Evolutionary conservation across 495 filamentous ascomycete species (phyloP), one percentile per base, ranked within the genome.

Genomic region (Aspergillus carlsbadensis): DNA sequence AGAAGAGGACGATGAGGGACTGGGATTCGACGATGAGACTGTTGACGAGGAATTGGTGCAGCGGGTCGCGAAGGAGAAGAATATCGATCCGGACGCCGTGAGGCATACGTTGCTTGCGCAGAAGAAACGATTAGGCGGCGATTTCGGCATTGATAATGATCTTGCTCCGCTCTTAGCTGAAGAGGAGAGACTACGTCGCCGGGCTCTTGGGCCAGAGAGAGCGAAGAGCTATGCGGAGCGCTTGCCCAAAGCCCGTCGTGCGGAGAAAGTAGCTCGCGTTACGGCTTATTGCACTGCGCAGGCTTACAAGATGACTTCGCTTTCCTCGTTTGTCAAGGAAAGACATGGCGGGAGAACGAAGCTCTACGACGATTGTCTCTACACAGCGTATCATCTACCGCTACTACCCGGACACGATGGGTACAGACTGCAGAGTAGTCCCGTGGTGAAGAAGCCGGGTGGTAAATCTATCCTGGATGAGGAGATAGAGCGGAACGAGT

Each of bases 301-400:
- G 73, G 88, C 87, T 10, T 97, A 88, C 71, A 93, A 90, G 73
- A 86, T 96, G 77, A 87, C 87, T 62, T 82, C 86, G 22, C 88
- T 91, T 37, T 90, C 91, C 17, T 82, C 88, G 42, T 99, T 99
- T 74, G 80, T 96, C 34, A 89, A 87, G 66, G 90, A 87, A 42
- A 84, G 84, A 65, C 94, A 99, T 79, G 87, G 87, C n/a, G 95
- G 91, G 0, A 84, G 89, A 73, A 96, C 92, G 37, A 99, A 99
- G 70, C 80, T 98, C n/a, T 99, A 99, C 70, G 95, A 98, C 70
- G 95, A 99, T 66, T 98, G 95, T 65, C 78, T 99, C 17, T 99
- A 99, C 64, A 88, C 85, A 5, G 94, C 93, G 29, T 99, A 98
- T 70, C 92, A 98, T 73, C 75, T 96, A 22, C 94, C 94, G 8